These are phyloP conservation scores for Gentiana straminea DNA, from an alignment of 257 asterid species.

Conservation along the genomic window DNA sequence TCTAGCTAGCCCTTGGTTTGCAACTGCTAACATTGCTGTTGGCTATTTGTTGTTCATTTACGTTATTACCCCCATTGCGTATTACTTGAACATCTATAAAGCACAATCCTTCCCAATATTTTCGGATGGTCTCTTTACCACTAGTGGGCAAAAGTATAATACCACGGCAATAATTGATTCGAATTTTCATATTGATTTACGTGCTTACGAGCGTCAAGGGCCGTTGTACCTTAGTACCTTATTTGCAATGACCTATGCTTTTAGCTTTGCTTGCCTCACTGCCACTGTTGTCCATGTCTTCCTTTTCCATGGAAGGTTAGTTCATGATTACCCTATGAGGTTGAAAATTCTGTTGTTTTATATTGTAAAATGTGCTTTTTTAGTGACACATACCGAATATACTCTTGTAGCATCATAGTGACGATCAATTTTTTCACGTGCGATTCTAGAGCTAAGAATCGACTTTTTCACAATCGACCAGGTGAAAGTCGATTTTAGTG, in stretches of 20 bases:
- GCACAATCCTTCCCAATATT: conserved; percentile 88
- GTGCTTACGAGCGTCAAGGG: conserved; percentile 72
- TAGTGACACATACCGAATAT: no score
- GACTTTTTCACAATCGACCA: no score
- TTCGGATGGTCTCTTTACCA: conserved; percentile 71
- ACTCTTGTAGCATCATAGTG: no score
- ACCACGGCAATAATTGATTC: conserved; percentile 64
- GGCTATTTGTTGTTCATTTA: conserved; percentile 73
- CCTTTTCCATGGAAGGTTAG: conserved; percentile 88
- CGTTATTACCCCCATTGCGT: conserved; percentile 49
- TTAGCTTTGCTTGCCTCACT: conserved; percentile 88
- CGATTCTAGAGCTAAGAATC: no score
- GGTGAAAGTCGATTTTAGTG: no score
- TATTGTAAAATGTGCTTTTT: neutral
- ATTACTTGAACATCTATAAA: conserved; percentile 58
- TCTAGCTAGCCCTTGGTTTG: conserved; percentile 98
- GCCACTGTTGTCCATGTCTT: conserved; percentile 84
- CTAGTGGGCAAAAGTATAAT: conserved; percentile 62
- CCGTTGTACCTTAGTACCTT: conserved; percentile 75
- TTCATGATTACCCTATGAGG: neutral
- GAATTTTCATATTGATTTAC: conserved; percentile 71
- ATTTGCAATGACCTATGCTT: conserved; percentile 71
- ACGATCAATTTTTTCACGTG: no score
- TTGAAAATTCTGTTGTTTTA: no score
- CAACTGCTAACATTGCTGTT: conserved; percentile 80